Conservation (phyloP, 805 yeast genomes). For the Saccharomycopsis sp. region DNA sequence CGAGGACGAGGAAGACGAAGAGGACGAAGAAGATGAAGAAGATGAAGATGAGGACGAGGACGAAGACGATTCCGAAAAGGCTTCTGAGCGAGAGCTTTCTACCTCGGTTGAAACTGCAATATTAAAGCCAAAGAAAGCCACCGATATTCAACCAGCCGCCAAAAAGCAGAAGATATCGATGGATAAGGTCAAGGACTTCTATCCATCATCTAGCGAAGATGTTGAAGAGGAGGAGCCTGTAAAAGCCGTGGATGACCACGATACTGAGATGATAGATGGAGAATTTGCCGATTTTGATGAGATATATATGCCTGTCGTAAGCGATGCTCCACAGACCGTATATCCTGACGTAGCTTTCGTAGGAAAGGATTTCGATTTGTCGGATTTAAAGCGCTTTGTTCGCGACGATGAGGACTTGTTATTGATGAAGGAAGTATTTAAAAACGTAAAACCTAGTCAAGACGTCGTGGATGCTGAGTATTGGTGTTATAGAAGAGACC, state of each 20-base stretch:
- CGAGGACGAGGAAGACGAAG: slow-evolving; percentile 12
- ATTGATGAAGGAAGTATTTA: slow-evolving; percentile 42
- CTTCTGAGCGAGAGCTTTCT: no score
- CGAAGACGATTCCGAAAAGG: neutral
- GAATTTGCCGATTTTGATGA: slow-evolving; percentile 29
- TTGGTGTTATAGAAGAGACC: slow-evolving; percentile 61
- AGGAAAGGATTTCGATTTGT: slow-evolving; percentile 35
- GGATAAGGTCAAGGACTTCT: slow-evolving; percentile 3
- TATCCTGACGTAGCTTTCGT: slow-evolving; percentile 34
- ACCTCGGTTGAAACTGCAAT: neutral
- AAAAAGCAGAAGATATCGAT: neutral
- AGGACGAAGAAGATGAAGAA: slow-evolving; percentile 16
- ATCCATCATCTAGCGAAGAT: slow-evolving; percentile 1
- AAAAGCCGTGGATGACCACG: slow-evolving; percentile 4
- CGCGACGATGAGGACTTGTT: slow-evolving; percentile 71
- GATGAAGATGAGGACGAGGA: slow-evolving; percentile 1
- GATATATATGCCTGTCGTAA: slow-evolving; percentile 43
- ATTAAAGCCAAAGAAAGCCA: no score
- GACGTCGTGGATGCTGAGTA: slow-evolving; percentile 36
- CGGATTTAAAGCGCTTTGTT: slow-evolving; percentile 44
- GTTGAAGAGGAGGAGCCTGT: slow-evolving; percentile 10
- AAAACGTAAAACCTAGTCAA: slow-evolving; percentile 24
- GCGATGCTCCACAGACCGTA: slow-evolving; percentile 49
- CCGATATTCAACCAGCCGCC: neutral
- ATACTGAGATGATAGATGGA: slow-evolving; percentile 21